A percentile compares a stretch with the other conserved stretches of the same genome.
Conservation (phyloP, 116 monocot genomes). For the Cymodocea nodosa region DNA sequence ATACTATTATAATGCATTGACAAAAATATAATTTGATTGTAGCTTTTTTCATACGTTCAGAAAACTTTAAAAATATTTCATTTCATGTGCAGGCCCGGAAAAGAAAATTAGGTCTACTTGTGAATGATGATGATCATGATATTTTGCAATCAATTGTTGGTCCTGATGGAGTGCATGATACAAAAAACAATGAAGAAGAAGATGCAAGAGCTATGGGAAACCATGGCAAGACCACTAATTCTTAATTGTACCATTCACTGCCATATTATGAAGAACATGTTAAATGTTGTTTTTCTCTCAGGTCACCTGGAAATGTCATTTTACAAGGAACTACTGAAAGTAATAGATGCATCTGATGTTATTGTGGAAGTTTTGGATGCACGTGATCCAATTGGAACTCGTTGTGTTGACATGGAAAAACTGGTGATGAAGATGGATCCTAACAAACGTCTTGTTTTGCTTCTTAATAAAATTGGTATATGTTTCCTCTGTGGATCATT, state of each 20-base stretch:
- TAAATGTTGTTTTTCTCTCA: conserved; percentile 15
- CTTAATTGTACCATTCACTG: background rate
- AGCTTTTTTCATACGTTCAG: background rate
- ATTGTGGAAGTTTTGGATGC: conserved; percentile 97
- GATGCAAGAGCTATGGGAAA: conserved; percentile 20
- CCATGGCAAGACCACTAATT: conserved; percentile 29
- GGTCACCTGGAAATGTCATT: conserved; percentile 90
- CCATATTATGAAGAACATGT: background rate
- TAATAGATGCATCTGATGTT: conserved; percentile 92
- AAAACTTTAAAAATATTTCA: background rate
- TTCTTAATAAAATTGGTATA: conserved; percentile 94
- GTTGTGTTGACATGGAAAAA: conserved; percentile 87
- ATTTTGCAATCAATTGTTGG: background rate
- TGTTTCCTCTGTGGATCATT: background rate
- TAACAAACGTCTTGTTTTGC: conserved; percentile 71
- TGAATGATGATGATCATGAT: conserved; percentile 37
- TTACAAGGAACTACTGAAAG: conserved; percentile 84
- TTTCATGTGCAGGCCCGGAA: conserved; percentile 47
- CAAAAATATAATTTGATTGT: too few relatives aligned
- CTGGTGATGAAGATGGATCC: conserved; percentile 74
- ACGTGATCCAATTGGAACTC: conserved; percentile 86
- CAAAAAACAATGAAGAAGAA: conserved; percentile 12
- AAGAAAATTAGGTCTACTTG: conserved; percentile 59
- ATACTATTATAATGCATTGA: too few relatives aligned
- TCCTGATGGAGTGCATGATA: conserved; percentile 13